Conservation (phyloP, 371 early-diverging fungal species). For the Rhizopus delemar region DNA sequence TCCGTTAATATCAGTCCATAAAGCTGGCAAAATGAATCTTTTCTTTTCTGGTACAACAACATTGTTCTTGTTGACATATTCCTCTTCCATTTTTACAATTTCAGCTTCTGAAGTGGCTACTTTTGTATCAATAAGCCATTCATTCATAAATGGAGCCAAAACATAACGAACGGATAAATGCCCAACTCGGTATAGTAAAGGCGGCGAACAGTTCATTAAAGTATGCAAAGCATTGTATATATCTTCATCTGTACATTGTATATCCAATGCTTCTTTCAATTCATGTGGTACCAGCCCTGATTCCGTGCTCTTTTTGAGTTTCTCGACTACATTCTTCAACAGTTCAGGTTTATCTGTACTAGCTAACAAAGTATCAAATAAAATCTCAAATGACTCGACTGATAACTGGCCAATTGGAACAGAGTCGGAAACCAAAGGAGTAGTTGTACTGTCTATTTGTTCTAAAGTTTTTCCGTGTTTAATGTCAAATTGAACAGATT, state of each 20-base stretch:
- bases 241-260: conserved; percentile 6
- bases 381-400: not conserved
- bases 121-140: conserved; percentile 19
- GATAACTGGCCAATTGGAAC: not conserved
- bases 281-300: conserved; percentile 21
- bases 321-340: conserved; percentile 12
- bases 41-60: conserved; percentile 5
- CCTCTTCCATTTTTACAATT: not conserved
- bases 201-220: conserved; percentile 8
- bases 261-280: conserved; percentile 6
- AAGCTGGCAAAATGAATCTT: conserved; percentile 19
- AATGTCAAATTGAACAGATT: too few relatives aligned
- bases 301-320: conserved; percentile 5
- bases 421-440: too few relatives aligned
- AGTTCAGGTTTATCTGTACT: not conserved
- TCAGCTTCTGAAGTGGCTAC: not conserved
- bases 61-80: not conserved
- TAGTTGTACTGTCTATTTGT: too few relatives aligned
- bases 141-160: conserved; percentile 5
- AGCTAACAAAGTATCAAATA: not conserved
- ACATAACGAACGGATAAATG: conserved; percentile 30
- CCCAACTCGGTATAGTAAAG: conserved; percentile 26
- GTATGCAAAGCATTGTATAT: conserved; percentile 16
- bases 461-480: too few relatives aligned
- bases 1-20: conserved; percentile 41